Evolutionary conservation across 805 yeast species (phyloP).

Genomic region (Lipomyces mesembrius): DNA sequence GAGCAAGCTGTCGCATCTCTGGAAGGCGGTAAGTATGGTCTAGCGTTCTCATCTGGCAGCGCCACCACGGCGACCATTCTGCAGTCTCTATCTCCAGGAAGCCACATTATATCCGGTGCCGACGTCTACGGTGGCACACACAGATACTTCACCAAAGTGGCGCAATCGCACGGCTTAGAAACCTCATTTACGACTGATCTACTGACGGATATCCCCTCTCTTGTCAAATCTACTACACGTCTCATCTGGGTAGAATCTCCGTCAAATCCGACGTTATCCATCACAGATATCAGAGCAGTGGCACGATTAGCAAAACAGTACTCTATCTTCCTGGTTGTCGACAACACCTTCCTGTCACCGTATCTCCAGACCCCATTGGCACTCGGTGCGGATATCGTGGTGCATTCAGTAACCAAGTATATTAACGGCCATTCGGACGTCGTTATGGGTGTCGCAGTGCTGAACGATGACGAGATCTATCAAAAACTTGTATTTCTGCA

Average conservation of each 20-base stretch:
- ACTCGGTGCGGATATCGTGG: slow-evolving; percentile 85
- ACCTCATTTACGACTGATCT: slow-evolving; percentile 70
- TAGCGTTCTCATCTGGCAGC: slow-evolving; percentile 84
- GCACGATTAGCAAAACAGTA: slow-evolving; percentile 56
- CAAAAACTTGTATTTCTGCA: slow-evolving; percentile 75
- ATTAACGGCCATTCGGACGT: slow-evolving; percentile 93
- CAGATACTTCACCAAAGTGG: slow-evolving; percentile 86
- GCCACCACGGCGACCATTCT: slow-evolving; percentile 79
- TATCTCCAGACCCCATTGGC: slow-evolving; percentile 82
- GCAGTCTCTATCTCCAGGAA: slow-evolving; percentile 71
- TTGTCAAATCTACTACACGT: slow-evolving; percentile 61
- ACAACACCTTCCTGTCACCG: slow-evolving; percentile 87
- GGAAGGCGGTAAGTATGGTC: slow-evolving; percentile 73
- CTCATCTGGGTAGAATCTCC: slow-evolving; percentile 90
- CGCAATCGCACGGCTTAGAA: slow-evolving; percentile 74
- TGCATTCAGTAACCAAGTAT: slow-evolving; percentile 88
- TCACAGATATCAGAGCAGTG: slow-evolving; percentile 74
- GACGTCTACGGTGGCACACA: slow-evolving; percentile 94
- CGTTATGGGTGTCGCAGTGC: slow-evolving; percentile 81
- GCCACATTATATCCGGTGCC: slow-evolving; percentile 78
- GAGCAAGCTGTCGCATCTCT: slow-evolving; percentile 79
- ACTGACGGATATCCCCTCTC: slow-evolving; percentile 59
- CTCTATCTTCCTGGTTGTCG: slow-evolving; percentile 68
- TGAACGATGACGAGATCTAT: slow-evolving; percentile 64
- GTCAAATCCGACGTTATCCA: slow-evolving; percentile 81